phyloP scores from a whole-genome alignment of 2,329 filamentous ascomycete species.

The Diaporthe sp. region DNA sequence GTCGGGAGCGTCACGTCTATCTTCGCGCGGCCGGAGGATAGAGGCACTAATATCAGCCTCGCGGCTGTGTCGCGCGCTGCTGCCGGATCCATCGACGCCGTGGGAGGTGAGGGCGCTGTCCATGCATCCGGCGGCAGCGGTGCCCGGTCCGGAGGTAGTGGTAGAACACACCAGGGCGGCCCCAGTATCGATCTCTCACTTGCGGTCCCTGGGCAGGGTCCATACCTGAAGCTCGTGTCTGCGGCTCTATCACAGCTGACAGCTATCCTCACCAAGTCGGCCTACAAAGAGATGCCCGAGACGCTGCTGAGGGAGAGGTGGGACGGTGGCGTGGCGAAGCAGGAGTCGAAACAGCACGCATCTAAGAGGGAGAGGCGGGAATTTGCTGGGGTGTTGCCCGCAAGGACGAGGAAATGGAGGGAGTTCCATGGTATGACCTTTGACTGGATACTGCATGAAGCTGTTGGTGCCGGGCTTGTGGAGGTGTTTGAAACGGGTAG shows the following conservation, averaged over 20 bases:
- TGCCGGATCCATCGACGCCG: constrained; percentile 76
- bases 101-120: constrained; percentile 76
- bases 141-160: constrained; percentile 36
- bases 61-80: constrained; percentile 73
- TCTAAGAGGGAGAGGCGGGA: constrained; percentile 66
- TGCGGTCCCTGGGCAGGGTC: constrained; percentile 75
- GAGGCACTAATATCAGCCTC: constrained; percentile 70
- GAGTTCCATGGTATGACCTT: constrained; percentile 78
- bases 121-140: constrained; percentile 71
- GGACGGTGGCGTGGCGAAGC: constrained; percentile 71
- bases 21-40: constrained; percentile 64
- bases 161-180: constrained; percentile 49
- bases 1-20: constrained; percentile 51
- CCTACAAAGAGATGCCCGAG: constrained; percentile 74
- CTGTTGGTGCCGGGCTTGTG: constrained; percentile 76
- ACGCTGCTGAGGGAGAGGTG: constrained; percentile 74
- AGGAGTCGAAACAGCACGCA: constrained; percentile 58
- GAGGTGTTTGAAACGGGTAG: constrained; percentile 82
- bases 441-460: constrained; percentile 79
- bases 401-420: constrained; percentile 77
- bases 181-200: constrained; percentile 64
- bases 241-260: constrained; percentile 73
- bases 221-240: constrained; percentile 75
- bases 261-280: constrained; percentile 68
- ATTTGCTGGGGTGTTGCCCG: constrained; percentile 68